phyloP scores from a whole-genome alignment of 148 eudicot genomes.

The Vaccinium myrtillus region DNA sequence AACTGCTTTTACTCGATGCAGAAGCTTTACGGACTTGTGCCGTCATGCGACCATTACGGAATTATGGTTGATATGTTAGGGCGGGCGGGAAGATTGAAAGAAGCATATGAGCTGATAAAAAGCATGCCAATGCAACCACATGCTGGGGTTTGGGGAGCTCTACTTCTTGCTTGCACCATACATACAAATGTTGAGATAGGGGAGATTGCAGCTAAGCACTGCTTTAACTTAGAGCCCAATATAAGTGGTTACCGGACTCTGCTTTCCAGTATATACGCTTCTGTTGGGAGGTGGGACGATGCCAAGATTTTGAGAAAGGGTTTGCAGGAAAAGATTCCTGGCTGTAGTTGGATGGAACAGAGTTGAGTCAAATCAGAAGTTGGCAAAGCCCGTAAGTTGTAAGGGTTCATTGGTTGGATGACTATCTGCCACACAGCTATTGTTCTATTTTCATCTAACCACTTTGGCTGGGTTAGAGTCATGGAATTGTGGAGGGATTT shows the following conservation, averaged over 20 bases:
- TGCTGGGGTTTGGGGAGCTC: conserved; percentile 90
- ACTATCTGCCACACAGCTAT: neutral
- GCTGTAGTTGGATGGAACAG: conserved; percentile 64
- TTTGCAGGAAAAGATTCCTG: conserved; percentile 47
- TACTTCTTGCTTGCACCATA: conserved; percentile 73
- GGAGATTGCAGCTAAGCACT: conserved; percentile 68
- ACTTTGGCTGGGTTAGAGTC: neutral
- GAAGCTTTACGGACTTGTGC: conserved; percentile 44
- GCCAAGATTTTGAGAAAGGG: conserved; percentile 53
- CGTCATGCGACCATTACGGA: conserved; percentile 68
- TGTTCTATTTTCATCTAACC: neutral
- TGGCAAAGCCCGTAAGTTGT: neutral
- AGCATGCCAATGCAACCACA: conserved; percentile 77
- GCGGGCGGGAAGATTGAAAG: conserved; percentile 66
- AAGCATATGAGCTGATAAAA: conserved; percentile 67
- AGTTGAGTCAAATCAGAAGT: neutral
- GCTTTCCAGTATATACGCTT: conserved; percentile 69
- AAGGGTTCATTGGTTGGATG: neutral
- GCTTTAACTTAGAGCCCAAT: conserved; percentile 65
- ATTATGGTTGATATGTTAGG: conserved; percentile 84
- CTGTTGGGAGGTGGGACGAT: conserved; percentile 78
- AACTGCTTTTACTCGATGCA: conserved; percentile 55
- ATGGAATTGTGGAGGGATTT: neutral
- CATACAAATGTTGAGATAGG: conserved; percentile 72
- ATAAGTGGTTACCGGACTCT: conserved; percentile 59